These are phyloP conservation scores for Monosporascus sp. DNA, from an alignment of 2,329 filamentous ascomycete species.

Conservation along the genomic window DNA sequence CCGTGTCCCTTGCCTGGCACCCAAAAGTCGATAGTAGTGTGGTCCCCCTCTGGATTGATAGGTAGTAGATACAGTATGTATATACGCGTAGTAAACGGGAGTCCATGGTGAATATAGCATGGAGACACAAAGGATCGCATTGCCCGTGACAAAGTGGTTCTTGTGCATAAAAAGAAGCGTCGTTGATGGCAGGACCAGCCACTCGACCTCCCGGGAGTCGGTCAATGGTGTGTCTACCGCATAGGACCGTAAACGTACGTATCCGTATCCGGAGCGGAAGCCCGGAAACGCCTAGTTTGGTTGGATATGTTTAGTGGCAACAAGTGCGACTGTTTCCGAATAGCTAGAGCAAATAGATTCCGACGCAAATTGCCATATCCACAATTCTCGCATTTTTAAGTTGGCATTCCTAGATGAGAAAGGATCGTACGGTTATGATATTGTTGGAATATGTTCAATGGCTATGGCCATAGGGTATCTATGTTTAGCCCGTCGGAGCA, in stretches of 20 bases:
- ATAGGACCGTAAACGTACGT: background rate
- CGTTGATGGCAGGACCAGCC: background rate
- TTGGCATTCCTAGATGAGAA: no score
- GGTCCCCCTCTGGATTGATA: background rate
- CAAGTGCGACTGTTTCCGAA: background rate
- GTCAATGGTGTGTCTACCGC: background rate
- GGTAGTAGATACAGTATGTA: background rate
- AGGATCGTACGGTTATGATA: no score
- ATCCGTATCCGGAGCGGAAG: background rate
- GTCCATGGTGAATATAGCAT: background rate
- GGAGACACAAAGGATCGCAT: background rate
- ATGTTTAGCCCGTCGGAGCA: background rate
- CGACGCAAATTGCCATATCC: background rate
- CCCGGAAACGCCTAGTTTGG: background rate
- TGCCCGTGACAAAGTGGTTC: background rate
- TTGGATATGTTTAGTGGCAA: background rate
- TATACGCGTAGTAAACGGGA: background rate
- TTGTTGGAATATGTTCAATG: no score
- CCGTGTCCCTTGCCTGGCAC: background rate
- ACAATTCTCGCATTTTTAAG: no score
- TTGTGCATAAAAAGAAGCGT: background rate
- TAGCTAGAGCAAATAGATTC: background rate
- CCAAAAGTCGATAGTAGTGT: background rate
- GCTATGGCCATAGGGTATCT: no score
- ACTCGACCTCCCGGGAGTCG: background rate